Conservation (phyloP, 257 asterid species). For the Scutellaria barbata region DNA sequence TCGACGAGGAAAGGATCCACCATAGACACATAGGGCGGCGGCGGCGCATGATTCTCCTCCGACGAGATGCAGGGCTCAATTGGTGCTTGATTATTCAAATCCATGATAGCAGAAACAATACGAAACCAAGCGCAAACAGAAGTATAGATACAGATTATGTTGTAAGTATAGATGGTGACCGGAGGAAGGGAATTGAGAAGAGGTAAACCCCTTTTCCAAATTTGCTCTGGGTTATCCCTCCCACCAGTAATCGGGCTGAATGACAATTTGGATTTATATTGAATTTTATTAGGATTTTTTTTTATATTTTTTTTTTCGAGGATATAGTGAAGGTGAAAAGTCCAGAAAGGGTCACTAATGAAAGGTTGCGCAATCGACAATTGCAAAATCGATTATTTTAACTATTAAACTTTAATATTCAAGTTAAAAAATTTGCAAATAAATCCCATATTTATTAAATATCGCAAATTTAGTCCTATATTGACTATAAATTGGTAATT, state of each 20-base stretch:
- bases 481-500: too few relatives aligned
- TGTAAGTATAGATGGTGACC: conserved; percentile 4
- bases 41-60: conserved; percentile 38
- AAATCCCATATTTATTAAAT: too few relatives aligned
- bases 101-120: conserved; percentile 37
- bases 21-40: conserved; percentile 50
- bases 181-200: conserved; percentile 40
- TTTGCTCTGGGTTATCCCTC: conserved; percentile 41
- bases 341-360: not conserved
- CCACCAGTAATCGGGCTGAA: conserved; percentile 35
- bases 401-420: too few relatives aligned
- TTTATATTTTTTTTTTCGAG: not conserved
- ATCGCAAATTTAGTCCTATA: too few relatives aligned
- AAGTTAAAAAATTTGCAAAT: too few relatives aligned
- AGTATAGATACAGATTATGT: conserved; percentile 1
- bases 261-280: conserved; percentile 38
- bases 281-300: not conserved
- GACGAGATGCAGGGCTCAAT: conserved; percentile 40
- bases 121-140: conserved; percentile 24
- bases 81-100: conserved; percentile 38
- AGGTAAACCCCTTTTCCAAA: conserved; percentile 47
- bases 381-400: too few relatives aligned
- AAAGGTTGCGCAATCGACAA: conserved; percentile 4
- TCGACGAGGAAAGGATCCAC: conserved; percentile 87
- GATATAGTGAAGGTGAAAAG: not conserved